Conservation (phyloP, 1,139 yeast genomes). For the Candida sp. region DNA sequence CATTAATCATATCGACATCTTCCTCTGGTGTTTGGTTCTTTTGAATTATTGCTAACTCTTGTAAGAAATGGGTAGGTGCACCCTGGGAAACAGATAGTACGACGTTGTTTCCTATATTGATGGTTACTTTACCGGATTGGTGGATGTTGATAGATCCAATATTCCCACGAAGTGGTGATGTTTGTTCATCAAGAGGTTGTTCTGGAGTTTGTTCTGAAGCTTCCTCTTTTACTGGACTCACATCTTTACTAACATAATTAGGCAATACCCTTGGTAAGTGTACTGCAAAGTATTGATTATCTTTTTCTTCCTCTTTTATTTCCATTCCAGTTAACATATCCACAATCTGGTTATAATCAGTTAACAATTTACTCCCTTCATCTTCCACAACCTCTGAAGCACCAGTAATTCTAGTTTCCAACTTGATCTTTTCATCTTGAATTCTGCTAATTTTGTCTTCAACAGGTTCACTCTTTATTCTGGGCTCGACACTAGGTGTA, state of each 20-base stretch:
- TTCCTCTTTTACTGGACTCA: slow-evolving; percentile 10
- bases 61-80: slow-evolving; percentile 68
- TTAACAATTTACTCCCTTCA: slow-evolving; percentile 22
- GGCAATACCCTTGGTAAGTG: too few species aligned
- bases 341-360: slow-evolving; percentile 32
- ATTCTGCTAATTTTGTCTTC: slow-evolving; percentile 27
- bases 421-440: slow-evolving; percentile 23
- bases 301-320: too few species aligned
- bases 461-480: slow-evolving; percentile 32
- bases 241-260: slow-evolving; percentile 56
- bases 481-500: slow-evolving; percentile 18
- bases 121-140: slow-evolving; percentile 74
- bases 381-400: slow-evolving; percentile 26
- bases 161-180: slow-evolving; percentile 40
- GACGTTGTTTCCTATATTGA: slow-evolving; percentile 66
- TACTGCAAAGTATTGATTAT: slow-evolving; percentile 47
- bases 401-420: slow-evolving; percentile 28
- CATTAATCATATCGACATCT: slow-evolving; percentile 28
- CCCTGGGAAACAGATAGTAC: slow-evolving; percentile 72
- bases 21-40: slow-evolving; percentile 13
- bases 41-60: slow-evolving; percentile 67
- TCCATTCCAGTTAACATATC: slow-evolving; percentile 22
- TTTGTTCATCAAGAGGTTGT: slow-evolving; percentile 6
- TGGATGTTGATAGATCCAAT: slow-evolving; percentile 75
- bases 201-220: slow-evolving; percentile 10